Conservation (phyloP, 208 protist species). For the Naegleria gruberi region DNA sequence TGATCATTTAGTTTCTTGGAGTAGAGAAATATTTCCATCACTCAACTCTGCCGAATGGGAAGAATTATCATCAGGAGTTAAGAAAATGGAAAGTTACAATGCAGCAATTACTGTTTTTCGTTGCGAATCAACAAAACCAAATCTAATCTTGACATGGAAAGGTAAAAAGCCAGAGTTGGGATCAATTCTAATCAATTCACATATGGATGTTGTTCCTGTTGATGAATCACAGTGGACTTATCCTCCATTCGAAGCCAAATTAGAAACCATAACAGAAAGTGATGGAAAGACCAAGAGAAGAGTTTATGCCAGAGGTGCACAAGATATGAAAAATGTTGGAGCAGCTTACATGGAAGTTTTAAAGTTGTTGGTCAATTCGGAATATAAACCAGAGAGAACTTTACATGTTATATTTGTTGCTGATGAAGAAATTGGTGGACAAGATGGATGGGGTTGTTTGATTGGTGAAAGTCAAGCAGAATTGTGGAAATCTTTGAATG, state of each 20-base stretch:
- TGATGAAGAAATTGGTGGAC: constrained; percentile 54
- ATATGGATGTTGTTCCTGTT: constrained; percentile 15
- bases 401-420: constrained; percentile 50
- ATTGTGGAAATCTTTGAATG: constrained; percentile 45
- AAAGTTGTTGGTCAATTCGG: constrained; percentile 16
- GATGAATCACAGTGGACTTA: not conserved
- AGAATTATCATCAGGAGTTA: too few relatives aligned
- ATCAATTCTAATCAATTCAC: not conserved
- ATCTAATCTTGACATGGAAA: not conserved
- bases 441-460: constrained; percentile 48
- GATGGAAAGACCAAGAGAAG: constrained; percentile 24
- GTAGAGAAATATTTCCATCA: too few relatives aligned
- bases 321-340: constrained; percentile 66
- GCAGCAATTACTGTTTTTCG: too few relatives aligned
- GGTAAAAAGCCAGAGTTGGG: not conserved
- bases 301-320: constrained; percentile 57
- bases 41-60: too few relatives aligned
- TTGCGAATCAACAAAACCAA: too few relatives aligned
- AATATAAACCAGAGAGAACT: constrained; percentile 32
- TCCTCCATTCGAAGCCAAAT: constrained; percentile 28
- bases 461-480: constrained; percentile 8
- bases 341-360: constrained; percentile 56
- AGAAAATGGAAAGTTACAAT: too few relatives aligned
- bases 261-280: constrained; percentile 15
- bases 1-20: not conserved